phyloP scores from a whole-genome alignment of 257 asterid species.

The Plantago ovata region DNA sequence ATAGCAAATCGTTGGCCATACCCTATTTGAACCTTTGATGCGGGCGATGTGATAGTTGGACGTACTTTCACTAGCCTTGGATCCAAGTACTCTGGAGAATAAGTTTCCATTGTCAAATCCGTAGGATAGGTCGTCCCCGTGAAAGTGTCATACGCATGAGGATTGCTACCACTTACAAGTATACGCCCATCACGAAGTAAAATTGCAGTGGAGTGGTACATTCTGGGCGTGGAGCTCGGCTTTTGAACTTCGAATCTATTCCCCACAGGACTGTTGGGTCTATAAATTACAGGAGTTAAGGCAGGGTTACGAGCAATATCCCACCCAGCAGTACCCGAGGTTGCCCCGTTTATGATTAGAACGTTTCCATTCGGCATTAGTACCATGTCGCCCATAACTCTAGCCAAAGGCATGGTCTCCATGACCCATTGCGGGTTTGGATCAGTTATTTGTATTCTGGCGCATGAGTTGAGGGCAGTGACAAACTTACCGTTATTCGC shows the following conservation, averaged over 20 bases:
- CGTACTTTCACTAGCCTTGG: no score
- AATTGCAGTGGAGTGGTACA: background rate
- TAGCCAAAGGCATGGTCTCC: background rate
- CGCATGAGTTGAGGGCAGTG: background rate
- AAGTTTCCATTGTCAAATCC: background rate
- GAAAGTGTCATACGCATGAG: background rate
- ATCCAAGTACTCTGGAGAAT: no score
- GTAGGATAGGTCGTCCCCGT: background rate
- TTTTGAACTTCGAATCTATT: background rate
- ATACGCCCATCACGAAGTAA: background rate
- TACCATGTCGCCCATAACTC: background rate
- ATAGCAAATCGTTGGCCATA: no score
- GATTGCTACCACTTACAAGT: background rate
- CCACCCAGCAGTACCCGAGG: background rate
- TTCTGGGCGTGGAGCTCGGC: background rate
- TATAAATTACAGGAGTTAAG: background rate
- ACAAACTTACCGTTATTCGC: background rate
- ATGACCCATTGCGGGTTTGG: constrained; percentile 1
- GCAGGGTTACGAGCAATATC: background rate
- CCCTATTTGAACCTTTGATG: no score
- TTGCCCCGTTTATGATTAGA: background rate
- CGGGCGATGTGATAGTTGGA: no score
- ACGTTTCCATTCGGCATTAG: background rate
- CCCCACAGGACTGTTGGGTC: background rate
- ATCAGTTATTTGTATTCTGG: background rate